A percentile compares a stretch with the other conserved stretches of the same genome.
Evolutionary conservation across 2,329 filamentous ascomycete species (phyloP).

Genomic region (Phyllosticta ampelicida): DNA sequence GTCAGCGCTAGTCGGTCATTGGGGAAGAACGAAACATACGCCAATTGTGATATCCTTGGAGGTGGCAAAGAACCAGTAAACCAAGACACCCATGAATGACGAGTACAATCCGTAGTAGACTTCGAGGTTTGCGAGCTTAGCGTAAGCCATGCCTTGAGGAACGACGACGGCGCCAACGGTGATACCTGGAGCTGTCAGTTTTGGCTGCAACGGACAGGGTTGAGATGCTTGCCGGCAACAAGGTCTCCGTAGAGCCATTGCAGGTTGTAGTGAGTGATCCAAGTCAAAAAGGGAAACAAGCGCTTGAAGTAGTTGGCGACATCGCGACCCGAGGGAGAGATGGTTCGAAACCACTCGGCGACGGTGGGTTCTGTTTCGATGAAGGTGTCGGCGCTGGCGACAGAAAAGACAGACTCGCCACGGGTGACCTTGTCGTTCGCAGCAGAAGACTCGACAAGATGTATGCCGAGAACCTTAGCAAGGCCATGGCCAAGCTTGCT

Average conservation of each 20-base stretch:
- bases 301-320: constrained; percentile 52
- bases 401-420: constrained; percentile 70
- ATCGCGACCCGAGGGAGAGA: constrained; percentile 49
- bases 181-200: constrained; percentile 38
- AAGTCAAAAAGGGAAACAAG: constrained; percentile 80
- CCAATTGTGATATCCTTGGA: constrained; percentile 98
- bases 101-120: constrained; percentile 84
- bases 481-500: constrained; percentile 59
- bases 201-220: constrained; percentile 32
- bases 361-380: constrained; percentile 72
- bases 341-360: constrained; percentile 56
- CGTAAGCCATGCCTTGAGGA: constrained; percentile 96
- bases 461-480: constrained; percentile 74
- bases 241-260: constrained; percentile 82
- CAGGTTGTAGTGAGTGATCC: constrained; percentile 80
- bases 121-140: constrained; percentile 66
- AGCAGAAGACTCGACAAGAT: constrained; percentile 58
- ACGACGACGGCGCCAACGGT: constrained; percentile 73
- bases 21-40: constrained; percentile 42
- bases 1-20: neutral
- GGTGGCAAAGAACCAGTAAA: constrained; percentile 97
- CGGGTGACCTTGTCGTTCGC: constrained; percentile 55
- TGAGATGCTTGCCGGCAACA: constrained; percentile 83
- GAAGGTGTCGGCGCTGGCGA: constrained; percentile 63
- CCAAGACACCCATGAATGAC: constrained; percentile 86